A percentile compares a stretch with the other conserved stretches of the same genome.
phyloP scores from a whole-genome alignment of 805 yeast species.

The Nakazawaea laoshanensis region DNA sequence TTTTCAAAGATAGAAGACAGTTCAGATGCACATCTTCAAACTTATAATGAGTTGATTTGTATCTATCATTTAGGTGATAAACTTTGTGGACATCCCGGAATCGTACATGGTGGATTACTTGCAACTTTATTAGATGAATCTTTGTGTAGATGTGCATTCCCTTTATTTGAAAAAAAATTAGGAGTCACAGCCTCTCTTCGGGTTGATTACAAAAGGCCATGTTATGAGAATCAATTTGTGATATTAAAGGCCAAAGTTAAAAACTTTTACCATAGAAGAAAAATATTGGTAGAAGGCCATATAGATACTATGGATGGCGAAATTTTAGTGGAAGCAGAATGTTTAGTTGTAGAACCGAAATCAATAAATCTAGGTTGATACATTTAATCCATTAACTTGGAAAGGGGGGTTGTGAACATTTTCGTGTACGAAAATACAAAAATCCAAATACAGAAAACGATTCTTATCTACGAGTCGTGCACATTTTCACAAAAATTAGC shows the following conservation, averaged over 20 bases:
- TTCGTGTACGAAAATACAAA: too few species aligned
- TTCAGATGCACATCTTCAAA: neutral
- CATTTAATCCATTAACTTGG: too few species aligned
- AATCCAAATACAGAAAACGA: too few species aligned
- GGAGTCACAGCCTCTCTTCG: slow-evolving; percentile 44
- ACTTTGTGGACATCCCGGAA: slow-evolving; percentile 38
- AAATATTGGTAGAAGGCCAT: slow-evolving; percentile 30
- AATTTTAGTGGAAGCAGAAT: slow-evolving; percentile 4
- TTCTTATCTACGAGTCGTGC: too few species aligned
- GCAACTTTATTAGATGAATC: slow-evolving; percentile 47
- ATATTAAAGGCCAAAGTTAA: slow-evolving; percentile 28
- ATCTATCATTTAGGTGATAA: slow-evolving; percentile 37
- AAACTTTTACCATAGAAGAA: slow-evolving; percentile 28
- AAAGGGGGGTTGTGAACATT: too few species aligned
- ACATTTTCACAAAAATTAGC: too few species aligned
- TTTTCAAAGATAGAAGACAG: slow-evolving; percentile 7
- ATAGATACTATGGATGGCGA: slow-evolving; percentile 22
- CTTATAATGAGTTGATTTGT: slow-evolving; percentile 32
- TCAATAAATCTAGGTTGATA: slow-evolving; percentile 1
- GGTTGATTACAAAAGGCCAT: slow-evolving; percentile 31
- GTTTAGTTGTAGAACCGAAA: slow-evolving; percentile 10
- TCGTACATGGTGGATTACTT: slow-evolving; percentile 46
- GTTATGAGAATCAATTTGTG: slow-evolving; percentile 29
- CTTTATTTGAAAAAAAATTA: slow-evolving; percentile 32
- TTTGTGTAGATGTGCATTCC: slow-evolving; percentile 41